Conservation (phyloP, 148 eudicot species). For the Rhododendron ovatum region DNA sequence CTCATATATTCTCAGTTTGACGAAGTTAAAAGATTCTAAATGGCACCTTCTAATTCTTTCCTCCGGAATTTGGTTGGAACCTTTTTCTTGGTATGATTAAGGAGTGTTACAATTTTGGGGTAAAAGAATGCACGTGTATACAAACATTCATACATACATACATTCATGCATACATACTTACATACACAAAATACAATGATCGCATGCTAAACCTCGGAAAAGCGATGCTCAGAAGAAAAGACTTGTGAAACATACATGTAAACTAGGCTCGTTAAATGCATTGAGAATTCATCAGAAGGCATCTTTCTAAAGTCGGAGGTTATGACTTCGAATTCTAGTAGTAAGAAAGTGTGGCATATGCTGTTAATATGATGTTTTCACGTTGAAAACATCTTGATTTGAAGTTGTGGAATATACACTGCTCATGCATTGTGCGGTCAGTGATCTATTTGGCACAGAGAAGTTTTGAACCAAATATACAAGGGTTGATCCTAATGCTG, state of each 20-base stretch:
- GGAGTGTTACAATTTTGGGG: neutral
- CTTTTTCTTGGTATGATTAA: neutral
- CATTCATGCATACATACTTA: too few relatives aligned
- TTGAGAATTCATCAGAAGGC: neutral
- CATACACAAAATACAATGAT: too few relatives aligned
- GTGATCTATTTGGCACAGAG: neutral
- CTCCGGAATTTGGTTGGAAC: neutral
- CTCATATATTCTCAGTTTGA: neutral
- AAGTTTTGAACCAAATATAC: neutral
- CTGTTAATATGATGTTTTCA: neutral
- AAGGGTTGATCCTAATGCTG: neutral
- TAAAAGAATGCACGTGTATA: neutral
- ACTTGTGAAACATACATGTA: too few relatives aligned
- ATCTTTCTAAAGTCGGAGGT: neutral
- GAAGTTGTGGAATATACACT: neutral
- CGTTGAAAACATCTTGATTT: neutral
- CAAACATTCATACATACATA: neutral
- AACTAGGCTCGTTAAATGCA: neutral
- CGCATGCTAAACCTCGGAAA: neutral
- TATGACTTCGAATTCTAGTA: too few relatives aligned
- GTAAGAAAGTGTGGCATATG: neutral
- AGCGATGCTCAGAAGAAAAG: neutral
- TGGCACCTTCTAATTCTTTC: neutral
- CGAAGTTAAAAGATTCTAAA: neutral
- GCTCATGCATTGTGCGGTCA: neutral